Evolutionary conservation across 2,329 filamentous ascomycete species (phyloP), one percentile per base, ranked within the genome.

Genomic region (Fusarium sp.): DNA sequence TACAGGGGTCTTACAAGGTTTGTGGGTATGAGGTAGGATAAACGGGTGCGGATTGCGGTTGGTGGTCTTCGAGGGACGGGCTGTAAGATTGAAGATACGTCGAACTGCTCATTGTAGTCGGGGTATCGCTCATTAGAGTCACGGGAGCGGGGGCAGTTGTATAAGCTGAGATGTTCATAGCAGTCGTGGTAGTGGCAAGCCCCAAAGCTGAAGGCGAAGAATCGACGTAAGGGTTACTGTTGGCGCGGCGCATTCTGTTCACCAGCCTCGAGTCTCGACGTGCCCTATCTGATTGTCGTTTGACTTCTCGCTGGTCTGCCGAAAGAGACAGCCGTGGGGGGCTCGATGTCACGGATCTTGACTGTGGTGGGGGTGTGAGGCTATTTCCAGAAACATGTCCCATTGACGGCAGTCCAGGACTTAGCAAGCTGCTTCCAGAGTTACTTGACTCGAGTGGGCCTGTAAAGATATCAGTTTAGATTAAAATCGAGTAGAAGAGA

Each of bases 291-390:
- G 86, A 84, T 75, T 91, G 89, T 65, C 88, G 85, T 81, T 89
- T 91, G 45, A 91, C 78, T 75, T 90, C 89, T 70, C 89, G 86
- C 78, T 91, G 88, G 77, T 91, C 88, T 11, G 87, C 82, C 10
- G 88, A 89, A 76, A 90, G 83, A 41, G 81, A 82, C 49, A 81
- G 81, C 69, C 86, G 84, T 10, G 88, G 87, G 31, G 89, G 89
- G 80, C 89, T 91, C 27, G 86, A 86, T 42, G 88, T 89, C 52
- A 86, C 80, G 27, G 88, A 89, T 79, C 86, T 83, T 31, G 87
- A 84, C 41, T 81, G 81, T 62, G 81, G 83, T 29, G 85, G 85
- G 39, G 87, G 85, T 27, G 86, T 87, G 52, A 88, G 79, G 79
- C 85, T 88, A 65, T 83, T 80, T 62, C 88, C 87, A 29, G 87